Evolutionary conservation across 148 eudicot genomes (phyloP).

Genomic region (Rhododendron mucronatum): DNA sequence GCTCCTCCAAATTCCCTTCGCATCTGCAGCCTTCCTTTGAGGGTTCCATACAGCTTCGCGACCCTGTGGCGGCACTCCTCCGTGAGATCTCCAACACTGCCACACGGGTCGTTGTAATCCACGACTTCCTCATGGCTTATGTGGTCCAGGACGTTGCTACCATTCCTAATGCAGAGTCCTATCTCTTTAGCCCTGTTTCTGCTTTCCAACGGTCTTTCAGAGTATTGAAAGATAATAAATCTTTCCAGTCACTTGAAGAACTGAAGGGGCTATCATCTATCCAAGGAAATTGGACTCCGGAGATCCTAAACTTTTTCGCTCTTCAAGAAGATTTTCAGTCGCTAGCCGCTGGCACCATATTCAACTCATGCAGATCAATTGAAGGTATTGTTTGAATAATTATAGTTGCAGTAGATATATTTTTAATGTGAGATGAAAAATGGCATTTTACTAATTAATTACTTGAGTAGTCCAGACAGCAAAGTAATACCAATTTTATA

Average conservation of each 20-base stretch:
- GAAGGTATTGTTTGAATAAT: conserved; percentile 10
- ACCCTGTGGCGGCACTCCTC: not conserved
- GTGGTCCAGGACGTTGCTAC: conserved; percentile 17
- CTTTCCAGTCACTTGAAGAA: not conserved
- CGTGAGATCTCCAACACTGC: not conserved
- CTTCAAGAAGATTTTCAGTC: not conserved
- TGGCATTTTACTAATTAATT: no score
- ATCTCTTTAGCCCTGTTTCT: not conserved
- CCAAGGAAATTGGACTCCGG: conserved; percentile 15
- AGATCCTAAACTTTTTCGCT: conserved; percentile 4
- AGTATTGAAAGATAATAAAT: no score
- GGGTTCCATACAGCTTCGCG: not conserved
- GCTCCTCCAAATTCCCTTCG: not conserved
- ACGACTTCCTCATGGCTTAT: conserved; percentile 3
- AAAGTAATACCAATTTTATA: no score
- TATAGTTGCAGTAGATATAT: not conserved
- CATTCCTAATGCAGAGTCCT: not conserved
- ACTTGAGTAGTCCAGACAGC: no score
- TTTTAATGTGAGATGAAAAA: no score
- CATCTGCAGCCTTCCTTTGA: conserved; percentile 8
- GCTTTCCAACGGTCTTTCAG: not conserved
- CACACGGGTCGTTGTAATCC: not conserved
- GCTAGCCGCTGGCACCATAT: conserved; percentile 21
- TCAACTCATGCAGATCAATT: conserved; percentile 25
- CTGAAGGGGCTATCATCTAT: not conserved